A percentile compares a stretch with the other conserved stretches of the same genome.
These are phyloP conservation scores for Aspergillus clavatus DNA, from an alignment of 2,329 filamentous ascomycete genomes.

Conservation along the genomic window DNA sequence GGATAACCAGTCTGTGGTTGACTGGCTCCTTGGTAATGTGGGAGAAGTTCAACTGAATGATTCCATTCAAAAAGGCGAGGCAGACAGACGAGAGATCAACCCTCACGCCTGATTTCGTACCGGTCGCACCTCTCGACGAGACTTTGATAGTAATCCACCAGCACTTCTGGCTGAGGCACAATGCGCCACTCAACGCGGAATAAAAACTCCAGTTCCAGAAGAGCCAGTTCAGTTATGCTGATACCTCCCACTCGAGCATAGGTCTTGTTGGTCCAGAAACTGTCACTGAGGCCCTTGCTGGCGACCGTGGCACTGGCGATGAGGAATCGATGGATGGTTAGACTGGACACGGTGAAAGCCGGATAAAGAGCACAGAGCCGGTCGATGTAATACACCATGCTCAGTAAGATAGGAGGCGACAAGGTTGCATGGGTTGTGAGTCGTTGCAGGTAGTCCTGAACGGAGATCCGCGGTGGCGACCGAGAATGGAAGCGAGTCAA, in stretches of 20 bases:
- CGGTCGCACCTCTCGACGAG: constrained; percentile 65
- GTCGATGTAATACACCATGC: constrained; percentile 99
- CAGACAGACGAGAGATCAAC: not conserved
- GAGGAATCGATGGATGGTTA: constrained; percentile 94
- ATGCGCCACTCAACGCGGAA: constrained; percentile 94
- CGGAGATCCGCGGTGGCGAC: constrained; percentile 84
- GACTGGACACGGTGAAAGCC: constrained; percentile 90
- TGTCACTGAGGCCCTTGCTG: constrained; percentile 91
- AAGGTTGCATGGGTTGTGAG: constrained; percentile 91
- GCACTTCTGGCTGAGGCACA: constrained; percentile 86
- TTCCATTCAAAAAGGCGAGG: not conserved
- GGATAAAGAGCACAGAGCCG: constrained; percentile 86
- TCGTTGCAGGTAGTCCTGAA: constrained; percentile 87
- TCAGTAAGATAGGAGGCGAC: constrained; percentile 86
- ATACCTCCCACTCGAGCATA: constrained; percentile 94
- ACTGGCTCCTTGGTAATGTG: not conserved
- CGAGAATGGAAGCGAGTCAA: constrained; percentile 94
- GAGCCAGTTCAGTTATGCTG: constrained; percentile 78
- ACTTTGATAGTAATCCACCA: constrained; percentile 89
- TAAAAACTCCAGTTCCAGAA: constrained; percentile 89
- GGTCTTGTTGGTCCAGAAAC: constrained; percentile 97
- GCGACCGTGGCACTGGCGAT: constrained; percentile 95
- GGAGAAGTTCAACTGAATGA: not conserved
- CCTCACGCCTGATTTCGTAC: constrained; percentile 48
- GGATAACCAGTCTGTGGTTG: not conserved